Percentiles rank a stretch among this genome's conserved stretches.
phyloP scores from a whole-genome alignment of 1,284 basidiomycete species.

The Leccinum pseudoinsigne region DNA sequence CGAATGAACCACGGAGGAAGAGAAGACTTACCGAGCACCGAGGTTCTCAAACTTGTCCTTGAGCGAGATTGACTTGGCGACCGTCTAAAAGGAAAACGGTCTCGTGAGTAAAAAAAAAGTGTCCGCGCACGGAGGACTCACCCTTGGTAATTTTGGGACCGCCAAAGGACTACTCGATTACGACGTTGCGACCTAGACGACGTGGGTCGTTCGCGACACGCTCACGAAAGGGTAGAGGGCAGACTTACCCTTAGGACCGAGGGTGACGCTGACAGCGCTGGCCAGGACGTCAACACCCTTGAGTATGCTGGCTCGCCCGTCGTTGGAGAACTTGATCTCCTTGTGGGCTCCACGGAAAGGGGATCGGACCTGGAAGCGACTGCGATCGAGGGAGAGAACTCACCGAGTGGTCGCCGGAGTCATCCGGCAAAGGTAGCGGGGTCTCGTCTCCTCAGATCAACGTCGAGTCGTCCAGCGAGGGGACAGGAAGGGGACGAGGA shows the following conservation, averaged over 20 bases:
- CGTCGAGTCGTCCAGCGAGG: too few species aligned
- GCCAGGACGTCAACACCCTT: slow-evolving; percentile 96
- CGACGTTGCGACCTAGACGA: slow-evolving; percentile 86
- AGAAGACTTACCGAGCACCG: slow-evolving; percentile 78
- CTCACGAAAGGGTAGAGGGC: slow-evolving; percentile 9
- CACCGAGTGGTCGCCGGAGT: too few species aligned
- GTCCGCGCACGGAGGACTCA: slow-evolving; percentile 31
- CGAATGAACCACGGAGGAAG: slow-evolving; percentile 5
- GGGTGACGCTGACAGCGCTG: slow-evolving; percentile 92
- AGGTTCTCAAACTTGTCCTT: slow-evolving; percentile 99
- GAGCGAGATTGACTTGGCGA: slow-evolving; percentile 92
- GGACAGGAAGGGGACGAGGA: too few species aligned
- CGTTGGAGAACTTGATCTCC: slow-evolving; percentile 97
- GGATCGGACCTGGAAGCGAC: too few species aligned
- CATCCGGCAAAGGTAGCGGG: too few species aligned
- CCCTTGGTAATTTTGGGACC: slow-evolving; percentile 98
- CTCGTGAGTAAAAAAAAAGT: neutral
- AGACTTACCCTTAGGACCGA: slow-evolving; percentile 84
- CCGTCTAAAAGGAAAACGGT: slow-evolving; percentile 59
- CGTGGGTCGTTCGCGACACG: neutral
- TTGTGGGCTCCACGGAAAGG: slow-evolving; percentile 77
- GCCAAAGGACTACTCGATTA: slow-evolving; percentile 98
- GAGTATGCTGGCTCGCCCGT: slow-evolving; percentile 91
- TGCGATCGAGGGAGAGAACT: too few species aligned
- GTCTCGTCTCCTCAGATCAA: too few species aligned